Evolutionary conservation across 768 basidiomycete species (phyloP), one percentile per base, ranked within the genome.

Genomic region (Leucocoprinus sp.): DNA sequence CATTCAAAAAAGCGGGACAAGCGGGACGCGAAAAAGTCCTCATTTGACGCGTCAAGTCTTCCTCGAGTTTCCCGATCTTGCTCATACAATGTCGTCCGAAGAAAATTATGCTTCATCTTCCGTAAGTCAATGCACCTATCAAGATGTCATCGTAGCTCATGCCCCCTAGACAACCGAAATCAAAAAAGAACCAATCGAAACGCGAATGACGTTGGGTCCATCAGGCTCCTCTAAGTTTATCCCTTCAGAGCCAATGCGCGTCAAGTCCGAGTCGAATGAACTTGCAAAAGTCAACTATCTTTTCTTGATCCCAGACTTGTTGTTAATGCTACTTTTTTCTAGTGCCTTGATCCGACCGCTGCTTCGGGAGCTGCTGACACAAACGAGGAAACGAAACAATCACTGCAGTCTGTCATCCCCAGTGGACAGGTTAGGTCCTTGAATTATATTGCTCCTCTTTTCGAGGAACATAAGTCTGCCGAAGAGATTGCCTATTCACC

Each of bases 401-500:
- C 41, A 18, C 29, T 29, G 8, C 28, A 27, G 1, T 8, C 40
- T 17, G 29, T 14, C 3, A 18, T 19, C 24, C 21, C 17, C 2
- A 9, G 19, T n/a, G 33, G 17, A 22, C 41, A 42, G 21, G 29
- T 18, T 29, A 21, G 28, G 3, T 19, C 24, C 9, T 49, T 52
- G 48, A 46, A 43, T 48, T 56, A 52, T 39, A 51, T 38, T 43
- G 23, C 50, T 38, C 43, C 49, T 9, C 48, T 55, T 12, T 76
- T 69, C 55, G 65, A 54, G 0, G 53, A 58, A n/a, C 71, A 69
- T 48, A 24, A 56, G 2, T 59, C 61, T n/a, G 62, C 64, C 0
- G 52, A 53, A 1, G 73, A 80, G 0, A 75, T 81, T 39, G 24
- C 48, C 4, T 75, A 77, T 53, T 58, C 61, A 0, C 74, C 75